phyloP scores from a whole-genome alignment of 2,329 filamentous ascomycete species.

The Aotearoamyces nothofagi region DNA sequence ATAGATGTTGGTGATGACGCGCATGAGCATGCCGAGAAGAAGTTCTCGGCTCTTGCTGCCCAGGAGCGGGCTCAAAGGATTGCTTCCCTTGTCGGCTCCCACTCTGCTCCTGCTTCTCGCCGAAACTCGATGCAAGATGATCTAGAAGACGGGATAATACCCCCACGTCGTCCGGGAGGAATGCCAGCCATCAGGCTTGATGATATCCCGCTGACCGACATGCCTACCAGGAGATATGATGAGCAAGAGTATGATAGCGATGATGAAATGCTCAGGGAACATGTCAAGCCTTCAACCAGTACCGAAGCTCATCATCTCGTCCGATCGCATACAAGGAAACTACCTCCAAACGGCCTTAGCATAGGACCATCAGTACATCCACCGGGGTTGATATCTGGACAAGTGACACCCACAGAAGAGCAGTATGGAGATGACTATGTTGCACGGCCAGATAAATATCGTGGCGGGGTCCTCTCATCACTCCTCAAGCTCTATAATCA shows the following conservation, averaged over 20 bases:
- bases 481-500: slow-evolving; percentile 56
- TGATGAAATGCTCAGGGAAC: slow-evolving; percentile 6
- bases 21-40: slow-evolving; percentile 16
- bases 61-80: slow-evolving; percentile 17
- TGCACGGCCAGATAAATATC: slow-evolving; percentile 50
- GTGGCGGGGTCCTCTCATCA: slow-evolving; percentile 57
- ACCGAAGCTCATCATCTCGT: slow-evolving; percentile 29
- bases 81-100: slow-evolving; percentile 15
- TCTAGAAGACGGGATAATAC: slow-evolving; percentile 7
- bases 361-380: slow-evolving; percentile 5
- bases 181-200: slow-evolving; percentile 16
- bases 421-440: slow-evolving; percentile 45
- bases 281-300: slow-evolving; percentile 10
- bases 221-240: slow-evolving; percentile 13
- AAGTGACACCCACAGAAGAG: slow-evolving; percentile 26
- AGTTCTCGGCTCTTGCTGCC: slow-evolving; percentile 16
- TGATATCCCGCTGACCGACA: slow-evolving; percentile 17
- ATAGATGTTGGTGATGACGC: slow-evolving; percentile 5
- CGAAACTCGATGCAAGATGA: slow-evolving; percentile 16
- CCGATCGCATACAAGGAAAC: slow-evolving; percentile 22
- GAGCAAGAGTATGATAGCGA: slow-evolving; percentile 12
- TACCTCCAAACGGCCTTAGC: slow-evolving; percentile 8
- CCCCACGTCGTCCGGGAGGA: slow-evolving; percentile 2
- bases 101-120: slow-evolving; percentile 18
- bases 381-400: slow-evolving; percentile 24